Conservation (phyloP, 805 yeast genomes). For the Saccharomycopsis babjevae region DNA sequence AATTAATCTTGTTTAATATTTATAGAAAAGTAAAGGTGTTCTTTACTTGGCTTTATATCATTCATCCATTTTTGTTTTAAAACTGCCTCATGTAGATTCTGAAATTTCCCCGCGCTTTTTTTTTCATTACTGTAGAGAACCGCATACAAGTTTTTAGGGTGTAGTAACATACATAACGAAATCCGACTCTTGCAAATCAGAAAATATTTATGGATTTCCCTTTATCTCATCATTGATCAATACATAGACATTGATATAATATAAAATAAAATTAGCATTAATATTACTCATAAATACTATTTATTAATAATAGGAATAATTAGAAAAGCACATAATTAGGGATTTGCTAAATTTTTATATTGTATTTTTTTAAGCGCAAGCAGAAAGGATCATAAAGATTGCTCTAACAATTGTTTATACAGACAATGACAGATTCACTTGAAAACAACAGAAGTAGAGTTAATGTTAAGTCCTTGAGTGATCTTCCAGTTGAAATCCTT, state of each 20-base stretch:
- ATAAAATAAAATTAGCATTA: too few relatives aligned
- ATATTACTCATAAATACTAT: too few relatives aligned
- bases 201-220: too few relatives aligned
- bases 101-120: neutral
- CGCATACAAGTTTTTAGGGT: neutral
- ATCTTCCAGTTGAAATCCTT: conserved; percentile 16
- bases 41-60: neutral
- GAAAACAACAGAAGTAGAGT: neutral
- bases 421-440: neutral
- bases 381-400: too few relatives aligned
- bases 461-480: neutral
- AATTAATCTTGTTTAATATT: too few relatives aligned
- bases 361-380: neutral
- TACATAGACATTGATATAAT: too few relatives aligned
- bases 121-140: neutral
- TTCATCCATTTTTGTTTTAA: neutral
- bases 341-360: too few relatives aligned
- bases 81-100: neutral
- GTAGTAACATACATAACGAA: neutral
- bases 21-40: neutral
- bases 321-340: too few relatives aligned
- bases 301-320: too few relatives aligned
- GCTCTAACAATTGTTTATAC: neutral
- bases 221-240: too few relatives aligned
- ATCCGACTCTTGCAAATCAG: neutral